Evolutionary conservation across 1,139 yeast genomes (phyloP).

Genomic region (Tardiomyces depauwii): DNA sequence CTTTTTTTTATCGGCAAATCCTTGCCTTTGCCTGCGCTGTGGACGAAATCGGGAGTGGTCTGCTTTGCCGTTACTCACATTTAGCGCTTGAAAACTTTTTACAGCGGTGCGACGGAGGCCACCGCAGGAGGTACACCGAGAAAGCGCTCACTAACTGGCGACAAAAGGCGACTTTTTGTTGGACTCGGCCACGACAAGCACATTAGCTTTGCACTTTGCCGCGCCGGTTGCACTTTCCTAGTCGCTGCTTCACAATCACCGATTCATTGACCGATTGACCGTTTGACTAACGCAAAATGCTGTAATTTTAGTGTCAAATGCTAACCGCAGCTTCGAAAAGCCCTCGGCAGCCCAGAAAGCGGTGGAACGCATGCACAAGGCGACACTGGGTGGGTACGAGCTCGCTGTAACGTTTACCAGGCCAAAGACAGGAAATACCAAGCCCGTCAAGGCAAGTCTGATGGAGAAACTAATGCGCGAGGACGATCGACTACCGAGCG

Average conservation of each 20-base stretch:
- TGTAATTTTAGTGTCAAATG: too few relatives aligned
- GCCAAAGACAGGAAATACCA: neutral
- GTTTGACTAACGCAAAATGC: too few relatives aligned
- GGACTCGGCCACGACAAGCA: too few relatives aligned
- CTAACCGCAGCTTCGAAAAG: neutral
- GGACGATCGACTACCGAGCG: conserved; percentile 14
- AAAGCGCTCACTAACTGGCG: too few relatives aligned
- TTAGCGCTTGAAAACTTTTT: neutral
- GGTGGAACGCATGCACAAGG: neutral
- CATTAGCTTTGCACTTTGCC: too few relatives aligned
- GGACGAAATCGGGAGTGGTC: too few relatives aligned
- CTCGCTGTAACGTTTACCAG: neutral
- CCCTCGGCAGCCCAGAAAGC: neutral
- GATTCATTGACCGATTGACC: too few relatives aligned
- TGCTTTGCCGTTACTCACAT: neutral
- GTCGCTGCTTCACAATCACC: too few relatives aligned
- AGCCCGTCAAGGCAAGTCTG: conserved; percentile 14
- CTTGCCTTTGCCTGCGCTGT: too few relatives aligned
- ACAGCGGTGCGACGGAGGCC: neutral
- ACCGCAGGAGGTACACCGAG: neutral
- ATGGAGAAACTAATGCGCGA: conserved; percentile 26
- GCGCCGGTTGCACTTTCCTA: too few relatives aligned
- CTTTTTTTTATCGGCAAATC: neutral
- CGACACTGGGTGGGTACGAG: neutral
- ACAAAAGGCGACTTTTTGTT: too few relatives aligned